Percentiles rank a stretch among this genome's conserved stretches.
These are phyloP conservation scores for Stachybotrys chartarum DNA, from an alignment of 2,329 filamentous ascomycete species.

Conservation along the genomic window DNA sequence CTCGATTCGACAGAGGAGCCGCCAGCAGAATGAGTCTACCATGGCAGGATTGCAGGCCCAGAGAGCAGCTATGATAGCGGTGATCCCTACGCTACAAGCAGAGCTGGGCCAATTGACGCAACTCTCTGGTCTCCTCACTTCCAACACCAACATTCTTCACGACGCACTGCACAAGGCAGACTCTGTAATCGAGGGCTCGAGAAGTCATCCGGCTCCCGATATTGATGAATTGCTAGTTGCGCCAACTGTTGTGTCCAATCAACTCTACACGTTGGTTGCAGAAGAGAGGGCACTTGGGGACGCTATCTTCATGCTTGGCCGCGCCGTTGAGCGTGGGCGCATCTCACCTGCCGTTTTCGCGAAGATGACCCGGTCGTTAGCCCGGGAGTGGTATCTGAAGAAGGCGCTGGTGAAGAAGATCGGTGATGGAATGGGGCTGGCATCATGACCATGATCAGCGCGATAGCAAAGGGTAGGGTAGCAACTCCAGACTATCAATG, in stretches of 20 bases:
- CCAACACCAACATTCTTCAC: conserved; percentile 73
- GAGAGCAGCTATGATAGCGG: conserved; percentile 64
- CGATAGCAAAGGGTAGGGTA: too few species aligned
- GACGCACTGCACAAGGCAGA: conserved; percentile 75
- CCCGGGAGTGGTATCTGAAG: conserved; percentile 76
- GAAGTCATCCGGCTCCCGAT: conserved; percentile 60
- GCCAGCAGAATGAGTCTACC: conserved; percentile 65
- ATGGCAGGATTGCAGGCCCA: conserved; percentile 73
- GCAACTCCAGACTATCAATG: too few species aligned
- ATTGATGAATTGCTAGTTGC: conserved; percentile 92
- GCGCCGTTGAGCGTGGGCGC: conserved; percentile 66
- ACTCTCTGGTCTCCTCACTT: conserved; percentile 62
- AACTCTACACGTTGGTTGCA: conserved; percentile 81
- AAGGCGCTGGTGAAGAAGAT: conserved; percentile 77
- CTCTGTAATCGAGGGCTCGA: conserved; percentile 65
- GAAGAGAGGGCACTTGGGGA: conserved; percentile 85
- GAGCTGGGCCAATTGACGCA: conserved; percentile 67
- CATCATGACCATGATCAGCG: conserved; percentile 4
- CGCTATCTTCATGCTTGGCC: conserved; percentile 73
- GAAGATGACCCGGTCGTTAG: conserved; percentile 66
- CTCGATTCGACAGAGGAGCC: conserved; percentile 59
- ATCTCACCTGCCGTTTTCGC: conserved; percentile 68
- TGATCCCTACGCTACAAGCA: conserved; percentile 61
- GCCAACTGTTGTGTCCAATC: conserved; percentile 85
- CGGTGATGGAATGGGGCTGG: conserved; percentile 65